Conservation (phyloP, 352 stramenopile species). For the Phytophthora macrochlamydospora region DNA sequence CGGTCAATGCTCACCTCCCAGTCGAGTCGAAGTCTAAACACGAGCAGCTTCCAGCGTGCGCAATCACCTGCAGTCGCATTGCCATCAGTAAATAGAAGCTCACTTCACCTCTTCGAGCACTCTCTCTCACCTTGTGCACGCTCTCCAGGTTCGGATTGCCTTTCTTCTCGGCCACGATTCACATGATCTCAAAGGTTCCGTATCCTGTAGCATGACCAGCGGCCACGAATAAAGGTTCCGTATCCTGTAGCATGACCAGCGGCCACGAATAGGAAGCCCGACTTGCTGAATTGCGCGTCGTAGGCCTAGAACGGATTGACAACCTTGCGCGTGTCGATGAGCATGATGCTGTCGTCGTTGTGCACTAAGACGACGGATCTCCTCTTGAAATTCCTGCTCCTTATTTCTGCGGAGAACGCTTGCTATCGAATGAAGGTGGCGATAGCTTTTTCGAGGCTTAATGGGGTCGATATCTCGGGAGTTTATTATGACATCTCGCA, state of each 20-base stretch:
- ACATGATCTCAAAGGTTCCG: constrained; percentile 87
- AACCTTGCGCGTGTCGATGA: constrained; percentile 81
- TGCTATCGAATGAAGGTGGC: too few species aligned
- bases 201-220: constrained; percentile 76
- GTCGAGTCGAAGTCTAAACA: constrained; percentile 80
- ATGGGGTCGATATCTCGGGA: too few species aligned
- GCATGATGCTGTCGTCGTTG: constrained; percentile 74
- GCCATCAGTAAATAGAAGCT: too few species aligned
- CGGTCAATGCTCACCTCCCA: constrained; percentile 52
- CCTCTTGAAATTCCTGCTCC: too few species aligned
- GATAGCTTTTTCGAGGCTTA: too few species aligned
- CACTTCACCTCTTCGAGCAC: too few species aligned
- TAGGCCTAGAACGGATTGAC: constrained; percentile 86
- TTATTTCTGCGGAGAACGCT: too few species aligned
- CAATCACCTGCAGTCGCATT: constrained; percentile 48
- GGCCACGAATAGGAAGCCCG: constrained; percentile 79
- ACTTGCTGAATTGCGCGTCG: constrained; percentile 85
- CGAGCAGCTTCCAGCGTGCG: constrained; percentile 81
- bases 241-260: constrained; percentile 76
- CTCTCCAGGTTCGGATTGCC: constrained; percentile 83
- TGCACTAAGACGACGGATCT: constrained; percentile 60
- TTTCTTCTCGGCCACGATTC: constrained; percentile 78
- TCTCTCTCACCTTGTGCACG: constrained; percentile 66
- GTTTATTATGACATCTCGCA: too few species aligned
- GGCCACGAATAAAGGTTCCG: constrained; percentile 81